Conservation (phyloP, 495 filamentous ascomycete genomes). For the Astrocystis sublimbata region DNA sequence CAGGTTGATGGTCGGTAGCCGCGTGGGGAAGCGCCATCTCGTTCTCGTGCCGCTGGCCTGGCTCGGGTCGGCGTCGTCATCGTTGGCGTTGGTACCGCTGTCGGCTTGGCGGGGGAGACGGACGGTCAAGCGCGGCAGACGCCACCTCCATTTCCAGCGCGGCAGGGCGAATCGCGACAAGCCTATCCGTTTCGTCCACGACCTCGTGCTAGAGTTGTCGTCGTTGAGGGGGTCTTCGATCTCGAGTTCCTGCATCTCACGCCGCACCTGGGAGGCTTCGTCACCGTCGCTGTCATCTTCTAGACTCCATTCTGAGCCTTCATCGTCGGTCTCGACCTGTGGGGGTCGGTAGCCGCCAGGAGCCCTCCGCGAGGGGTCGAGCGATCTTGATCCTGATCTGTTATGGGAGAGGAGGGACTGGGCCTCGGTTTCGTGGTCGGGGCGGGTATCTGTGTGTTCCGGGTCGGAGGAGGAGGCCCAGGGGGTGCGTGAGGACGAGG, state of each 20-base stretch:
- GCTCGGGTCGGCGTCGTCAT: constrained; percentile 9
- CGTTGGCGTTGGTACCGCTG: too few relatives aligned
- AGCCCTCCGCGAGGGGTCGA: constrained; percentile 38
- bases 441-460: constrained; percentile 35
- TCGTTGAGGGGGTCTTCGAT: constrained; percentile 67
- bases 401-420: constrained; percentile 59
- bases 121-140: constrained; percentile 46
- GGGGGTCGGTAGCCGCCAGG: constrained; percentile 67
- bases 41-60: constrained; percentile 23
- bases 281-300: constrained; percentile 43
- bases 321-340: constrained; percentile 66
- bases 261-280: constrained; percentile 62
- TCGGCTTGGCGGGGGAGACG: constrained; percentile 37
- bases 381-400: too few relatives aligned
- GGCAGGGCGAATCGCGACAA: constrained; percentile 44
- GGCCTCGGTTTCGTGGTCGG: constrained; percentile 46
- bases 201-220: constrained; percentile 38
- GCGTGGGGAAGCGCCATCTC: constrained; percentile 31
- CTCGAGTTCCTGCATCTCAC: constrained; percentile 89
- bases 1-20: constrained; percentile 8
- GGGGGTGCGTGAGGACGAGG: constrained; percentile 34
- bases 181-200: constrained; percentile 53
- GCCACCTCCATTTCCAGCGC: constrained; percentile 48
- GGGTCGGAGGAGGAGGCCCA: constrained; percentile 35
- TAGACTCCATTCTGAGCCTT: constrained; percentile 41